A percentile compares a stretch with the other conserved stretches of the same genome.
Conservation (phyloP, 2,329 filamentous ascomycete genomes). For the Aureobasidium sp. region DNA sequence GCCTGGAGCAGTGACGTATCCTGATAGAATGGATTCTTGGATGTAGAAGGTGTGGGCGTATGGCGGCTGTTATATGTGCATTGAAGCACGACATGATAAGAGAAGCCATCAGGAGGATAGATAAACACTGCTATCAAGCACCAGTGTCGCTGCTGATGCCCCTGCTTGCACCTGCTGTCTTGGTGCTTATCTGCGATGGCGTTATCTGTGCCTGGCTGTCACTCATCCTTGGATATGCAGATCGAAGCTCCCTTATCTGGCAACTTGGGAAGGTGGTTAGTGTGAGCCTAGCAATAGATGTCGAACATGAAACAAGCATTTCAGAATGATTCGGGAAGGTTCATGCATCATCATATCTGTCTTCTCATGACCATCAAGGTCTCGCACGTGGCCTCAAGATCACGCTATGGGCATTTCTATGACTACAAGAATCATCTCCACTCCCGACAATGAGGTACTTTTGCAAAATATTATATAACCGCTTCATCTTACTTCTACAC, state of each 20-base stretch:
- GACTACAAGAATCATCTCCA: slow-evolving; percentile 5
- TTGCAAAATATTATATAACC: not conserved
- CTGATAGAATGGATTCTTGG: not conserved
- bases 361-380: slow-evolving; percentile 1
- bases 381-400: slow-evolving; percentile 1
- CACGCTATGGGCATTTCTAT: slow-evolving; percentile 9
- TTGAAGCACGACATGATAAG: not conserved
- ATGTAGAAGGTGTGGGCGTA: not conserved
- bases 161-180: not conserved
- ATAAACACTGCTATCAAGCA: not conserved
- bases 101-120: not conserved
- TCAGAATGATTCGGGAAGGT: not conserved
- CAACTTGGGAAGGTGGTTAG: not conserved
- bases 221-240: not conserved
- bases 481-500: not conserved
- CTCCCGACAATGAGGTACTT: not conserved
- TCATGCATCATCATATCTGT: not conserved
- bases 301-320: not conserved
- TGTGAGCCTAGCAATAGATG: not conserved
- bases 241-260: not conserved
- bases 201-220: not conserved
- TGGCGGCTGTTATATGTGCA: not conserved
- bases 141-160: not conserved
- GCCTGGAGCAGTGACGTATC: not conserved
- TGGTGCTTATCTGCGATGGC: slow-evolving; percentile 3